These are phyloP conservation scores for Rhododendron vialii DNA, from an alignment of 148 eudicot genomes.

Conservation along the genomic window DNA sequence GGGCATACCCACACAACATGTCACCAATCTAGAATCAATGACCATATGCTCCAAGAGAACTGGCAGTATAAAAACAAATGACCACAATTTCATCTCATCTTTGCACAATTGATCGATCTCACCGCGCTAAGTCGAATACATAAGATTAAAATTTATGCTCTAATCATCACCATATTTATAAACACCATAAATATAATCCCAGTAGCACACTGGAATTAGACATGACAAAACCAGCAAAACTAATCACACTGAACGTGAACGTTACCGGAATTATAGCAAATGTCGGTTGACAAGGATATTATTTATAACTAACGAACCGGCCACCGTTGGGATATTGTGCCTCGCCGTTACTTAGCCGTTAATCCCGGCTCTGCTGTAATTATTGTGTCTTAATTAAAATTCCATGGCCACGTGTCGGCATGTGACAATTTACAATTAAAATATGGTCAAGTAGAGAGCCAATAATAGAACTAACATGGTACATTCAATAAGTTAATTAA, in stretches of 20 bases:
- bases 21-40: too few species aligned
- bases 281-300: conserved; percentile 30
- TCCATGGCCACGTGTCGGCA: too few species aligned
- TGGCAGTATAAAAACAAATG: too few species aligned
- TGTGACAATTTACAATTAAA: neutral
- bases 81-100: too few species aligned
- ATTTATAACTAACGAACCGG: conserved; percentile 22
- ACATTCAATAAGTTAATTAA: neutral
- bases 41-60: too few species aligned
- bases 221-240: neutral
- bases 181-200: too few species aligned
- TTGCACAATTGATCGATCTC: too few species aligned
- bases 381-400: neutral
- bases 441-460: neutral
- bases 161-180: too few species aligned
- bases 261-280: conserved; percentile 12
- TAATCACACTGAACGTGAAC: conserved; percentile 15
- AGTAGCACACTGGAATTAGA: too few species aligned
- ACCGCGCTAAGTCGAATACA: too few species aligned
- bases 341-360: conserved; percentile 31
- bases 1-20: too few species aligned
- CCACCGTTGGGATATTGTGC: conserved; percentile 29
- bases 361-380: conserved; percentile 26
- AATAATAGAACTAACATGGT: neutral
- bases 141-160: too few species aligned